Conservation (phyloP, 495 filamentous ascomycete species). For the Penicillium waksmanii region DNA sequence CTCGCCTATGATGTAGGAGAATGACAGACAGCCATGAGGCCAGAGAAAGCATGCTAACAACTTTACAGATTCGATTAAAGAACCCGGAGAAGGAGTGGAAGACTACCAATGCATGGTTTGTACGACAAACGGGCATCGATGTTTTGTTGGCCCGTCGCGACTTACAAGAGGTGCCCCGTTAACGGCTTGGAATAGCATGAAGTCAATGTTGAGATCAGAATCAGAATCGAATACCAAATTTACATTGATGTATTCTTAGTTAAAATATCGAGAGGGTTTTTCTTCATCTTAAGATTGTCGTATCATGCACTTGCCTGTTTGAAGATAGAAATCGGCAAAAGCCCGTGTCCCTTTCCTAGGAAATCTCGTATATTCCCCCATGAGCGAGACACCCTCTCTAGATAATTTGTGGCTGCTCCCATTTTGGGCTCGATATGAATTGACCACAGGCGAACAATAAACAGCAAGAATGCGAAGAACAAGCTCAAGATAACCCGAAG, state of each 20-base stretch:
- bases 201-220: no score
- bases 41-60: not conserved
- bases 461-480: slow-evolving; percentile 16
- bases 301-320: not conserved
- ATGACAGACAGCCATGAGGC: not conserved
- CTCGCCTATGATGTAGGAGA: slow-evolving; percentile 59
- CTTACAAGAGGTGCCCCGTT: not conserved
- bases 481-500: slow-evolving; percentile 10
- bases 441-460: slow-evolving; percentile 11
- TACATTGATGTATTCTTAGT: no score
- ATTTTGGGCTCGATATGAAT: slow-evolving; percentile 14
- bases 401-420: slow-evolving; percentile 8
- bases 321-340: not conserved
- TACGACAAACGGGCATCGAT: slow-evolving; percentile 31
- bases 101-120: slow-evolving; percentile 39
- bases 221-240: no score
- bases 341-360: not conserved
- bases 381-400: slow-evolving; percentile 15
- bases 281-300: not conserved
- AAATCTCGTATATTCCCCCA: slow-evolving; percentile 1
- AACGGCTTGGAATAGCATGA: no score
- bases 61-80: slow-evolving; percentile 29
- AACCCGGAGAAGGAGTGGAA: slow-evolving; percentile 34
- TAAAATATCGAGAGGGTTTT: not conserved
- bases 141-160: slow-evolving; percentile 11